Evolutionary conservation across 176 grass and related monocot genomes (phyloP), one percentile per base, ranked within the genome.

Genomic region (Puccinellia tenuiflora): DNA sequence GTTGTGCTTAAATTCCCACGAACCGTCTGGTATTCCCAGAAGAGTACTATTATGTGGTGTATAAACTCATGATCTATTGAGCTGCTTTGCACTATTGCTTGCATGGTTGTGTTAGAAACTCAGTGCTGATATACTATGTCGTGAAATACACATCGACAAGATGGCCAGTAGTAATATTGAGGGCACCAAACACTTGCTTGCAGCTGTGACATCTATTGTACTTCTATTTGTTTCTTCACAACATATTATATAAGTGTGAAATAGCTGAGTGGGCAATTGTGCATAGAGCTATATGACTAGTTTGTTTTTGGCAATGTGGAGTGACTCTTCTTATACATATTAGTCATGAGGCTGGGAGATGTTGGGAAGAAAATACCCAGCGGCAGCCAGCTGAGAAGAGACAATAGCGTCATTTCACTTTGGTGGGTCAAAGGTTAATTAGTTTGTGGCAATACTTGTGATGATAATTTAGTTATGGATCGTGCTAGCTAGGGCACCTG

Each of bases 1-100:
- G 5, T 81, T 25, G 30, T 81, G 68, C 40, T 25, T 30, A n/a
- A 46, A 63, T 82, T 89, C 2, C 81, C 78, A 82, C 1, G 28
- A 55, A 56, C 33, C 11, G 34, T 78, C 71, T 86, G 33, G 54
- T 86, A 46, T 85, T 61, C 34, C n/a, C 12, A 14, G 11, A 35
- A 77, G 63, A 86, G 34, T 40, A 21, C 53, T 78, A 63, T 52
- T 26, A 24, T 50, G 50, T 68, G 78, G 64, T 64, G 39, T 77
- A 56, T 73, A n/a, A 51, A 75, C 46, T 59, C 79, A 46, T 76
- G 69, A 37, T 24, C 43, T 14, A 39, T 68, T 51, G 64, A 81
- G 45, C 81, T 61, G 24, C 26, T 57, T 72, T 78, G n/a, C 39
- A 24, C 25, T 50, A 20, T 11, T 73, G 70, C 43, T 30, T 73